Conservation (phyloP, 2,329 filamentous ascomycete genomes). For the Colletotrichum sidae region DNA sequence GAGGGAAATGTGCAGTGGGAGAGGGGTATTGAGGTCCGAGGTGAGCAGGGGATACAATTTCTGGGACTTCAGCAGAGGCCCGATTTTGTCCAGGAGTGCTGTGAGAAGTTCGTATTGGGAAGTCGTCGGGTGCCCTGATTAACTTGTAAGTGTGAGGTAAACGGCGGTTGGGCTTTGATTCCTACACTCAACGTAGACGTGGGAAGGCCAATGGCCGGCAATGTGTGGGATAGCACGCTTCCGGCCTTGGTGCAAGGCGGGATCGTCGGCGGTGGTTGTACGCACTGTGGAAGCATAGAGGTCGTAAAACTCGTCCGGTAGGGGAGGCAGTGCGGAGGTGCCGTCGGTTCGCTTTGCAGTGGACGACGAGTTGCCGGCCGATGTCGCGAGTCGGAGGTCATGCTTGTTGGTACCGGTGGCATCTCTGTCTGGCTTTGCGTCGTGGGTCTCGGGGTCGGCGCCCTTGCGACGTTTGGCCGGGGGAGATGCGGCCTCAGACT, state of each 20-base stretch:
- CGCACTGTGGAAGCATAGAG: slow-evolving; percentile 88
- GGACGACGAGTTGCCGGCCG: no score
- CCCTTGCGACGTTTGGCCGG: slow-evolving; percentile 52
- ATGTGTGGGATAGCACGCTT: slow-evolving; percentile 86
- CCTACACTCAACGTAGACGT: slow-evolving; percentile 93
- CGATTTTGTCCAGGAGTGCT: slow-evolving; percentile 53
- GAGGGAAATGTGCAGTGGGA: slow-evolving; percentile 91
- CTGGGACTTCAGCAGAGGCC: slow-evolving; percentile 45
- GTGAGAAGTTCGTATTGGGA: slow-evolving; percentile 61
- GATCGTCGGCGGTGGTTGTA: slow-evolving; percentile 83
- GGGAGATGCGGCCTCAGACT: slow-evolving; percentile 47
- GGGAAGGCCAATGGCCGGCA: slow-evolving; percentile 91
- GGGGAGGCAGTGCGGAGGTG: slow-evolving; percentile 69
- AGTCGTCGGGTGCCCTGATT: slow-evolving; percentile 65
- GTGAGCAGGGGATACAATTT: slow-evolving; percentile 76
- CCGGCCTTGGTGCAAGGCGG: slow-evolving; percentile 85
- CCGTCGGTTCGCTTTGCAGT: neutral
- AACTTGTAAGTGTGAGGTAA: slow-evolving; percentile 13
- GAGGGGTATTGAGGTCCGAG: slow-evolving; percentile 80
- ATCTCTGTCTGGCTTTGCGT: slow-evolving; percentile 2
- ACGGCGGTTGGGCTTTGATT: neutral
- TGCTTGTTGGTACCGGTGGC: slow-evolving; percentile 7
- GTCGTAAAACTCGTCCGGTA: slow-evolving; percentile 86
- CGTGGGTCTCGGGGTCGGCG: slow-evolving; percentile 34
- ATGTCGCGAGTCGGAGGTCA: neutral